A percentile compares a stretch with the other conserved stretches of the same genome.
These are phyloP conservation scores for Penicillium italicum DNA, from an alignment of 2,329 filamentous ascomycete genomes.

Conservation along the genomic window DNA sequence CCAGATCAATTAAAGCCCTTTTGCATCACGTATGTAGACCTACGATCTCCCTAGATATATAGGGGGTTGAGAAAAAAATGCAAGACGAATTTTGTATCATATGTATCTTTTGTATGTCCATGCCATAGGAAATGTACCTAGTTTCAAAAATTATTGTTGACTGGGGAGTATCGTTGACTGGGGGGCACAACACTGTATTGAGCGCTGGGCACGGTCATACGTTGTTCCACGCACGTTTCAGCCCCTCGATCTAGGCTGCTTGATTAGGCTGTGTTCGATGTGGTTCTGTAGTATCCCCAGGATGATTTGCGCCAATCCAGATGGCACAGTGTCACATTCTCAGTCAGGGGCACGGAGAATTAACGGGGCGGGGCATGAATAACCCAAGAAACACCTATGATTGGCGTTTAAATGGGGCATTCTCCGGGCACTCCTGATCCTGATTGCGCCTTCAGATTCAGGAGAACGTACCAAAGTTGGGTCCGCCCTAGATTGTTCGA, in stretches of 20 bases:
- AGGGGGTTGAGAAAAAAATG: no score
- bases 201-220: no score
- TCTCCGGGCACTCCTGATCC: neutral
- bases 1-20: no score
- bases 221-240: neutral
- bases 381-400: neutral
- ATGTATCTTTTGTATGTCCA: no score
- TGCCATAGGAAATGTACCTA: no score
- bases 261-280: neutral
- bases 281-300: neutral
- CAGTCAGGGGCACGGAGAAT: conserved; percentile 7
- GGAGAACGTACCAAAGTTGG: neutral
- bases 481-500: conserved; percentile 5
- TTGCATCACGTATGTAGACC: no score
- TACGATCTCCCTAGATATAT: no score
- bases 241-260: neutral
- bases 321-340: neutral
- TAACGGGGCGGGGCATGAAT: neutral
- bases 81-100: no score
- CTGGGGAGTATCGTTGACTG: no score
- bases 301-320: neutral
- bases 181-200: no score
- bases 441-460: neutral
- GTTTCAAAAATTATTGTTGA: no score
- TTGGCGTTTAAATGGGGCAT: conserved; percentile 2